phyloP scores from a whole-genome alignment of 163 green algal genomes.

The Trebouxiophyceae sp. region DNA sequence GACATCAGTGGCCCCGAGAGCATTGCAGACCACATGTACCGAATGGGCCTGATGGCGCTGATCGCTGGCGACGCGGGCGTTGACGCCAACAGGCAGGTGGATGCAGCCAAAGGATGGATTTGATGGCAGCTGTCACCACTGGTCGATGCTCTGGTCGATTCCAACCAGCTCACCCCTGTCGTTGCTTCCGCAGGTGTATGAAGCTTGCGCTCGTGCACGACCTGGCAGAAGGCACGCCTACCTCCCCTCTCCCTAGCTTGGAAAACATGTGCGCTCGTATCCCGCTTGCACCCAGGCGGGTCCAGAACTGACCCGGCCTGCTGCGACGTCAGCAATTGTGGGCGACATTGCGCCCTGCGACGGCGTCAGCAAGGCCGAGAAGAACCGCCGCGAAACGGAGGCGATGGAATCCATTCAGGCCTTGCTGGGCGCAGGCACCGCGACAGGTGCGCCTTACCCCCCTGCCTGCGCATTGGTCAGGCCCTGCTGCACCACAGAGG shows the following conservation, averaged over 20 bases:
- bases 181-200: slow-evolving; percentile 41
- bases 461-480: not conserved
- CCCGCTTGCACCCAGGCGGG: not conserved
- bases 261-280: not conserved
- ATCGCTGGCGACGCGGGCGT: slow-evolving; percentile 33
- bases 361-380: slow-evolving; percentile 71
- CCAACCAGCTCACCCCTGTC: too few relatives aligned
- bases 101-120: not conserved
- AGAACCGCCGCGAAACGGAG: slow-evolving; percentile 51
- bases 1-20: slow-evolving; percentile 64
- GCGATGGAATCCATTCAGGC: slow-evolving; percentile 63
- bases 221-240: slow-evolving; percentile 61
- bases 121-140: not conserved
- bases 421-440: slow-evolving; percentile 54
- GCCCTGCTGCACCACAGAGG: too few relatives aligned
- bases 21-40: slow-evolving; percentile 88
- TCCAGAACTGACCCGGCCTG: not conserved
- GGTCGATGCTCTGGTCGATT: not conserved
- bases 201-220: slow-evolving; percentile 86
- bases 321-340: slow-evolving; percentile 51
- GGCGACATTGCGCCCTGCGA: slow-evolving; percentile 86
- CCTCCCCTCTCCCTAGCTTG: not conserved
- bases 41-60: slow-evolving; percentile 78
- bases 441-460: slow-evolving; percentile 27
- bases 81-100: slow-evolving; percentile 15